Conservation (phyloP, 2,329 filamentous ascomycete species). For the Escovopsis sp. region DNA sequence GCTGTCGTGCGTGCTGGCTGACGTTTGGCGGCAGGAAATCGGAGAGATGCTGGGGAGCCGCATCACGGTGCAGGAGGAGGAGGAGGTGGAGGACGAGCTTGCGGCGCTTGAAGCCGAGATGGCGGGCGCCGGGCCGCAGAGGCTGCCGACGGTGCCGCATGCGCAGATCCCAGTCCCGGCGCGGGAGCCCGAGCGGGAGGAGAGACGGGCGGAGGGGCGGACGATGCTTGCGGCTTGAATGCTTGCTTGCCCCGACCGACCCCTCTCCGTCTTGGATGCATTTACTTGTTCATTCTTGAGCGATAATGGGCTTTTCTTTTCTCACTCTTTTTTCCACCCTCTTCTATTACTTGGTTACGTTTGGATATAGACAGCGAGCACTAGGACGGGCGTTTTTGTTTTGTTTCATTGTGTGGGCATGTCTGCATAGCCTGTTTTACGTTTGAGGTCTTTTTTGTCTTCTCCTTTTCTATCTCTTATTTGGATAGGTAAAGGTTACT, state of each 20-base stretch:
- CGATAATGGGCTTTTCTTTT: not conserved
- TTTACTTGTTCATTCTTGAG: not conserved
- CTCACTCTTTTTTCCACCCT: too few relatives aligned
- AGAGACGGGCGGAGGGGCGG: conserved; percentile 19
- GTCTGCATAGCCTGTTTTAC: not conserved
- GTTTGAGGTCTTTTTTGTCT: conserved; percentile 1
- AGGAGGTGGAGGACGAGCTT: conserved; percentile 93
- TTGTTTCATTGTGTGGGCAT: not conserved
- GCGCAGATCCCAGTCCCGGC: conserved; percentile 18
- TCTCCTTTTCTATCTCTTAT: conserved; percentile 2
- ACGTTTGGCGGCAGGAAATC: conserved; percentile 49
- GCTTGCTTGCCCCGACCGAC: not conserved
- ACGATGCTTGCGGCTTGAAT: conserved; percentile 25
- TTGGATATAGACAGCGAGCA: conserved; percentile 6
- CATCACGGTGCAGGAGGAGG: conserved; percentile 90
- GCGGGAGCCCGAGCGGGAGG: conserved; percentile 7
- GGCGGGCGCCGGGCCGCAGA: conserved; percentile 8
- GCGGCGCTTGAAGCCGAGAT: conserved; percentile 52
- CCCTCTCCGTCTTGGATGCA: not conserved
- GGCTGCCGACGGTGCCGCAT: conserved; percentile 18
- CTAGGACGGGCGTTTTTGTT: conserved; percentile 4
- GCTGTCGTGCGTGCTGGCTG: too few relatives aligned
- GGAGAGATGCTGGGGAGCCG: conserved; percentile 78
- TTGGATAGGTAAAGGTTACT: too few relatives aligned
- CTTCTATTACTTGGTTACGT: not conserved